Percentiles rank a stretch among this genome's conserved stretches.
Evolutionary conservation across 2,329 filamentous ascomycete genomes (phyloP).

Genomic region (Ceratocystis albifundus): DNA sequence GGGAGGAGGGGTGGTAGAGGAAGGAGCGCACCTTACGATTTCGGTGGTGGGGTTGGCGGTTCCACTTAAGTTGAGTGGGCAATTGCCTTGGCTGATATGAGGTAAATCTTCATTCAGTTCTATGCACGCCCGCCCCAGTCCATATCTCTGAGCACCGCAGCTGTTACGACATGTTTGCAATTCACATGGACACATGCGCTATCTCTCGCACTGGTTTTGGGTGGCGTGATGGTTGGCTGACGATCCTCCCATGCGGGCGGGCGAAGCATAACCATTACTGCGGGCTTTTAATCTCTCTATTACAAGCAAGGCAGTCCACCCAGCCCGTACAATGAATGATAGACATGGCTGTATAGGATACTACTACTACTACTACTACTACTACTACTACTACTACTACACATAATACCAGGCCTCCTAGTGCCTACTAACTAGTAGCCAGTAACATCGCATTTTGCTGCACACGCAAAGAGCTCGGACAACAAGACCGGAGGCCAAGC

Average conservation of each 20-base stretch:
- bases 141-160: not conserved
- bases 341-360: no score
- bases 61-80: slow-evolving; percentile 8
- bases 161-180: not conserved
- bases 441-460: not conserved
- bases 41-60: slow-evolving; percentile 2
- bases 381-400: no score
- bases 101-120: not conserved
- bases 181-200: not conserved
- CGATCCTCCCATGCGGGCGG: slow-evolving; percentile 1
- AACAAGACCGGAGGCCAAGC: not conserved
- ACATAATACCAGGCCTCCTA: not conserved
- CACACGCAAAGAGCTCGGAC: not conserved
- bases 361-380: no score
- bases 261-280: not conserved
- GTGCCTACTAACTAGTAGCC: not conserved
- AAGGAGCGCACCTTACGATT: slow-evolving; percentile 6
- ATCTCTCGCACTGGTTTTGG: slow-evolving; percentile 20
- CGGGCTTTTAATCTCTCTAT: slow-evolving; percentile 2
- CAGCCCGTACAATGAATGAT: no score
- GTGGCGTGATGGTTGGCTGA: slow-evolving; percentile 26
- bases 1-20: not conserved
- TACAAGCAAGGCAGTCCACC: not conserved
- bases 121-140: no score
- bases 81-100: not conserved